Evolutionary conservation across 331 rosid genomes (phyloP), one percentile per base, ranked within the genome.

Genomic region (Pyrus hybrid): DNA sequence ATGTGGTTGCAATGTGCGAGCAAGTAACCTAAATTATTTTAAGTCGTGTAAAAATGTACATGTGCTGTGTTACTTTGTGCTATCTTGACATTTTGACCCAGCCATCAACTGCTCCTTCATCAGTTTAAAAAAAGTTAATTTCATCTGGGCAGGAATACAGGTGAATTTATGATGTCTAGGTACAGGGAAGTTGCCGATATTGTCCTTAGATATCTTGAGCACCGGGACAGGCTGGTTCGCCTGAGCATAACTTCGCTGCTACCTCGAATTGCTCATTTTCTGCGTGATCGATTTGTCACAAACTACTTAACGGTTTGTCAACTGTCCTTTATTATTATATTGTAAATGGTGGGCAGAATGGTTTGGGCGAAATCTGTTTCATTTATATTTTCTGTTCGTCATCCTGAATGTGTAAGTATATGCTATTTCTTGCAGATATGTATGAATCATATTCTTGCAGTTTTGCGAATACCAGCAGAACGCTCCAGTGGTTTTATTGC

Each of bases 121-220:
- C 13, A 37, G 26, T 72, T 56, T 21, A 3, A 23, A 13, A 13
- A 62, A 61, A 3, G 5, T 29, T 73, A n/a, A 43, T 83, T 78
- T 64, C 80, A 67, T 70, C 20, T 87, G 75, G 68, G 77, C 85
- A 94, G 99, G 97, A 94, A 94, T 81, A 92, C 99, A 3, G 99
- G 99, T 63, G 99, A 94, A 80, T 94, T 94, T 77, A 94, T 94
- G 99, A 94, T 94, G 99, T 92, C 99, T 76, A 90, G 99, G 86
- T 94, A 94, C 69, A 91, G 97, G 71, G 99, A 94, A 88, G 99
- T 94, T 86, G 97, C 99, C 2, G 97, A 92, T 10, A 94, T 92
- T 85, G 99, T 94, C 83, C 92, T 94, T 26, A 87, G 96, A 81
- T 94, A 94, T 84, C 87, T 94, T 49, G 97, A 94, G 54, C 93